Evolutionary conservation across 768 basidiomycete species (phyloP).

Genomic region (Boletus rex-veris): DNA sequence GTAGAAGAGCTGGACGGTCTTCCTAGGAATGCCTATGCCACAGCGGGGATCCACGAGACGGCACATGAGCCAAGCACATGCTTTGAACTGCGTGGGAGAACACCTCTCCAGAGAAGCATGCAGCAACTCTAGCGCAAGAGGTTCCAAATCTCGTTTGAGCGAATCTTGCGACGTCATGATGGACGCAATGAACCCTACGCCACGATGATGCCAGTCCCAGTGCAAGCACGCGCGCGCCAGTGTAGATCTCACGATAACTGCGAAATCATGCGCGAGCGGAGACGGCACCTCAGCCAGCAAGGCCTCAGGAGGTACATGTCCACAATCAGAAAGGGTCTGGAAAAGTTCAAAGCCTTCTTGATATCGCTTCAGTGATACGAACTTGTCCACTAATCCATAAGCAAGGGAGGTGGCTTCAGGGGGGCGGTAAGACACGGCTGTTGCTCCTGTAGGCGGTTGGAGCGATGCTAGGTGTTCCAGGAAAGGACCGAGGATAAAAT

Average conservation of each 20-base stretch:
- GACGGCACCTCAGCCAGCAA: constrained; percentile 36
- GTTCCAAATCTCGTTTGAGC: constrained; percentile 23
- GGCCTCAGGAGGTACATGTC: constrained; percentile 46
- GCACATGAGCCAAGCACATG: constrained; percentile 42
- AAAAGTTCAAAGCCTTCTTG: constrained; percentile 45
- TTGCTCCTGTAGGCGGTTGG: constrained; percentile 26
- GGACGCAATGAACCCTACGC: constrained; percentile 37
- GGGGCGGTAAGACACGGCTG: constrained; percentile 37
- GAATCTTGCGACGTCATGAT: constrained; percentile 25
- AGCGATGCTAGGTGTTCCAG: constrained; percentile 24
- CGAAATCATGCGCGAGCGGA: constrained; percentile 36
- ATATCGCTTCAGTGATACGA: constrained; percentile 36
- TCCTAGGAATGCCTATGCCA: constrained; percentile 39
- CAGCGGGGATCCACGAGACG: constrained; percentile 30
- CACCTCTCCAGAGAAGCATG: constrained; percentile 40
- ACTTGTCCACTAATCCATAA: constrained; percentile 42
- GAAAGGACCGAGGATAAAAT: constrained; percentile 33
- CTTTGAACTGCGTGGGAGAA: constrained; percentile 34
- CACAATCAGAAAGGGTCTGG: constrained; percentile 42
- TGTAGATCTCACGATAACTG: constrained; percentile 46
- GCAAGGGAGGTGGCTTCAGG: constrained; percentile 37
- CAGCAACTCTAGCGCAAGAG: constrained; percentile 43
- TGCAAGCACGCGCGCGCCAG: constrained; percentile 50
- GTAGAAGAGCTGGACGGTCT: constrained; percentile 48
- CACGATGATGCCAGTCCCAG: constrained; percentile 51